Evolutionary conservation across 768 basidiomycete species (phyloP).

Genomic region (Tricholoma saponaceum): DNA sequence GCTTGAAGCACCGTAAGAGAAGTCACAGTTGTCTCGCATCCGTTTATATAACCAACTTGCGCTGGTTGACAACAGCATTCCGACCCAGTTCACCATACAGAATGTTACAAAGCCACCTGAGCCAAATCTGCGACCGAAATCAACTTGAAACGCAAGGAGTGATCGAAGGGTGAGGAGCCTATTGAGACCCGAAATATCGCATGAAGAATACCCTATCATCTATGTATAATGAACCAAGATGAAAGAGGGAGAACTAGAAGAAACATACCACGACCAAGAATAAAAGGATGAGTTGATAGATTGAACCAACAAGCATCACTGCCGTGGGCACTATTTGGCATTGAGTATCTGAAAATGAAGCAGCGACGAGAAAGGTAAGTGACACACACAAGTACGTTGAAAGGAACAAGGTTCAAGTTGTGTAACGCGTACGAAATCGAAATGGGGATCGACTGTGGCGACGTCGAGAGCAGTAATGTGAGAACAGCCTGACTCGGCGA

Average conservation of each 20-base stretch:
- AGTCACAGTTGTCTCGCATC: no score
- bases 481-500: slow-evolving; percentile 16
- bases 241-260: not conserved
- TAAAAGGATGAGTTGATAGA: slow-evolving; percentile 26
- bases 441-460: slow-evolving; percentile 33
- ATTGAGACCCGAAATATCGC: slow-evolving; percentile 26
- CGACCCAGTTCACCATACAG: slow-evolving; percentile 62
- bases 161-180: slow-evolving; percentile 22
- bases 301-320: slow-evolving; percentile 33
- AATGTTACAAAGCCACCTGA: slow-evolving; percentile 54
- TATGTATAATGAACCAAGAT: slow-evolving; percentile 4
- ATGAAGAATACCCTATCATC: slow-evolving; percentile 29
- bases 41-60: no score
- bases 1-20: no score
- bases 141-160: slow-evolving; percentile 54
- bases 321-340: slow-evolving; percentile 29
- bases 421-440: slow-evolving; percentile 23
- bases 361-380: not conserved
- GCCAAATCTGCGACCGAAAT: slow-evolving; percentile 47
- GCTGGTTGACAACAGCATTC: no score
- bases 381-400: slow-evolving; percentile 43
- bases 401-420: slow-evolving; percentile 45
- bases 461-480: slow-evolving; percentile 34
- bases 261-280: slow-evolving; percentile 24
- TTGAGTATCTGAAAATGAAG: not conserved